Evolutionary conservation across 176 grass and related monocot genomes (phyloP).

Genomic region (Phoenix dactylifera): DNA sequence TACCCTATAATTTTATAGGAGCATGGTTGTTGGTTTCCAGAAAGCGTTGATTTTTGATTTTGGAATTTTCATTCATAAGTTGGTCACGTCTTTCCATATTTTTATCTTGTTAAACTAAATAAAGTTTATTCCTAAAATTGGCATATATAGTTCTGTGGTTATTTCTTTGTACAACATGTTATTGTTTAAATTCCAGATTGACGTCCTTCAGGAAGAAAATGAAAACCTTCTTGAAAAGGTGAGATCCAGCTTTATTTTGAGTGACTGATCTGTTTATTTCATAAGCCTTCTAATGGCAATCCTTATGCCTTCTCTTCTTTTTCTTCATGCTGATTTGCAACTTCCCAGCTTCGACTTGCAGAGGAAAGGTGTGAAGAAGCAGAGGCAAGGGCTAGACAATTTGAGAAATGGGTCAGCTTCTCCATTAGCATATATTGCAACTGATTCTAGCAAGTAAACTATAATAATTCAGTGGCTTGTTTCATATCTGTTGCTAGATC

Average conservation of each 20-base stretch:
- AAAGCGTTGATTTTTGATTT: too few relatives aligned
- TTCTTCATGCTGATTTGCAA: conserved; percentile 29
- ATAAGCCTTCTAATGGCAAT: too few relatives aligned
- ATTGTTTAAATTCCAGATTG: conserved; percentile 40
- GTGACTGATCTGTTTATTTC: too few relatives aligned
- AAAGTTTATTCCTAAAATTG: background rate
- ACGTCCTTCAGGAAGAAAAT: conserved; percentile 61
- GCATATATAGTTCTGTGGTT: too few relatives aligned
- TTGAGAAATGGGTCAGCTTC: conserved; percentile 53
- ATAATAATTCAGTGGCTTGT: background rate
- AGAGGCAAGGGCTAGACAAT: conserved; percentile 43
- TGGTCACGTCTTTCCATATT: too few relatives aligned
- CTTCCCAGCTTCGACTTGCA: conserved; percentile 51
- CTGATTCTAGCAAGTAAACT: background rate
- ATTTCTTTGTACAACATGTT: too few relatives aligned
- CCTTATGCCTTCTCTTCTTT: background rate
- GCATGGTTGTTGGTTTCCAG: too few relatives aligned
- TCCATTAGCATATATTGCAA: conserved; percentile 13
- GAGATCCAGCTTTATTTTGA: conserved; percentile 11
- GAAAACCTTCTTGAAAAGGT: conserved; percentile 67
- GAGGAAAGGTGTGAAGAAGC: conserved; percentile 66
- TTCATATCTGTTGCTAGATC: background rate
- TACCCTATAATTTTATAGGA: too few relatives aligned
- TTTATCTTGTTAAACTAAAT: background rate
- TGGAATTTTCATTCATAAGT: too few relatives aligned